Conservation (phyloP, 2,329 filamentous ascomycete genomes). For the Colletotrichum lindemuthianum region DNA sequence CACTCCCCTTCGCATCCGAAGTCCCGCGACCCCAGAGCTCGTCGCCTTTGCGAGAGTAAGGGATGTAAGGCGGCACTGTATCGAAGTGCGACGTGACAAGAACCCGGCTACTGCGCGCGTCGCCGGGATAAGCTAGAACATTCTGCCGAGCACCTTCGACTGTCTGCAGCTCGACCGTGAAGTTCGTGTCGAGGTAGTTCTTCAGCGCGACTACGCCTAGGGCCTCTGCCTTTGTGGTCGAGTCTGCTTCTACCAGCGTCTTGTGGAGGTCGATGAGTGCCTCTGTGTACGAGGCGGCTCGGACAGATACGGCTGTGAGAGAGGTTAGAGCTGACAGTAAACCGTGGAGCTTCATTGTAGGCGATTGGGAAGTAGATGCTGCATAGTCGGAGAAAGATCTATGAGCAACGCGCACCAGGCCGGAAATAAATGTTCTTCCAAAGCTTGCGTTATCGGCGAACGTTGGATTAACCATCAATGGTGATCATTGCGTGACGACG, state of each 20-base stretch:
- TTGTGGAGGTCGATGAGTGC: slow-evolving; percentile 79
- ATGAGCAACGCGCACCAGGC: accelerated
- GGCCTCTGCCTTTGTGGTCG: slow-evolving; percentile 75
- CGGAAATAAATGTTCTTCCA: background rate
- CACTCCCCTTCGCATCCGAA: slow-evolving; percentile 75
- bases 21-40: slow-evolving; percentile 76
- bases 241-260: slow-evolving; percentile 76
- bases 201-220: slow-evolving; percentile 75
- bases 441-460: slow-evolving; percentile 13
- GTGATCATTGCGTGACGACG: slow-evolving; percentile 14
- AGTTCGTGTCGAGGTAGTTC: slow-evolving; percentile 65
- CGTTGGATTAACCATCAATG: slow-evolving; percentile 1
- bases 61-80: slow-evolving; percentile 76
- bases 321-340: background rate
- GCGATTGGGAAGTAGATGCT: background rate
- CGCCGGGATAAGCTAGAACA: slow-evolving; percentile 73
- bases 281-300: slow-evolving; percentile 51
- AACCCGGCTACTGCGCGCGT: slow-evolving; percentile 62
- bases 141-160: slow-evolving; percentile 69
- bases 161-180: slow-evolving; percentile 53
- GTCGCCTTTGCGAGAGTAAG: slow-evolving; percentile 68
- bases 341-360: background rate
- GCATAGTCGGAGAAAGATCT: background rate
- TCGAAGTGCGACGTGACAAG: slow-evolving; percentile 86
- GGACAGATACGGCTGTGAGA: slow-evolving; percentile 18